Base-by-base conservation (phyloP, 768 basidiomycete genomes). In the Trametes meyenii region DNA sequence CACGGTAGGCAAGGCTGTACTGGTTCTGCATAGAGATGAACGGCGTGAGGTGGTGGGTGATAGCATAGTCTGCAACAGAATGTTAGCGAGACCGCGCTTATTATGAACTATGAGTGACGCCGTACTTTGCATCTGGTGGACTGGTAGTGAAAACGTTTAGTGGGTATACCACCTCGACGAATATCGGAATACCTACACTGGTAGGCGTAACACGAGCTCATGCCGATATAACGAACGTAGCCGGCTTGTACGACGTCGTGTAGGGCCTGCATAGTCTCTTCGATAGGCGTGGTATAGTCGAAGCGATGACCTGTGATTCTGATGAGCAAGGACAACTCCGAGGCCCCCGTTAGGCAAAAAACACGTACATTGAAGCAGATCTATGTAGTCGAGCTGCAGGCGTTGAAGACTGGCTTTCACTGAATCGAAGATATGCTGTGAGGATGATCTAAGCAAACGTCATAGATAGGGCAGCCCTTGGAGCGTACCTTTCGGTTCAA, bases 351-450 rank as follows among this genome's bases (percentile, higher is more conserved):
- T 8, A 33, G 3, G 29, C 4, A 8, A 33, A 8, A 3, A 8
- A 33, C 29, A 33, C 83, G 33, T 72, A 69, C 70, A 69, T 53
- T 71, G 70, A 1, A 69, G 51, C 5, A 71, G 26, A 24, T 71
- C 70, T 16, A 93, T 79, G 65, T 90, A 90, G 56, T 92, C 90
- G 33, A 89, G 72, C 57, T 89, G 85, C 3, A 92, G 78, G 17
- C 89, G 79, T 67, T 87, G 73, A 51, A 92, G 71, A 55, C 84
- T 85, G 21, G 75, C 73, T 66, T 86, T 85, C 40, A 88, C 81
- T 0, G 85, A 79, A 29, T 87, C 87, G 65, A 92, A 92, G 53
- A 92, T 90, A 67, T 87, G 85, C 85, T 90, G 35, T 0, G 1
- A 24, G 1, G 17, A 33, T n/a, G 29, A 51, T 7, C n/a, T 16